Evolutionary conservation across 176 grass and related monocot species (phyloP).

Genomic region (Carex pumila): DNA sequence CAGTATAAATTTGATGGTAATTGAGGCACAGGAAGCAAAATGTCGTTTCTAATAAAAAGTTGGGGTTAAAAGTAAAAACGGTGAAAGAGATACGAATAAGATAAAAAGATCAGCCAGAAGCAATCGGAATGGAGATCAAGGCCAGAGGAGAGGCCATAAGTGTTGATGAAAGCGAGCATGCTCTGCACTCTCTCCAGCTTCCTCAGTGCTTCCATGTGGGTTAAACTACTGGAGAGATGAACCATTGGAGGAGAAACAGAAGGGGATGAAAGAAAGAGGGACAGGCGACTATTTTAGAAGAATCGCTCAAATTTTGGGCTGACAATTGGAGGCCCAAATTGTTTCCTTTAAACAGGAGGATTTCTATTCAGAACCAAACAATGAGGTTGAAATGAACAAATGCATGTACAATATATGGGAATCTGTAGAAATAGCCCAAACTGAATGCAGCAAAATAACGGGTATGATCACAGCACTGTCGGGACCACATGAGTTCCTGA

Average conservation of each 20-base stretch:
- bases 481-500: too few relatives aligned
- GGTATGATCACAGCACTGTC: too few relatives aligned
- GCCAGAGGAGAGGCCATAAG: slow-evolving; percentile 29
- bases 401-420: too few relatives aligned
- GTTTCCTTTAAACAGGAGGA: too few relatives aligned
- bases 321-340: too few relatives aligned
- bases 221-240: neutral
- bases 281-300: neutral
- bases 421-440: too few relatives aligned
- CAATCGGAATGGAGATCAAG: slow-evolving; percentile 22
- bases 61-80: neutral
- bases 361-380: too few relatives aligned
- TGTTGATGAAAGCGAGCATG: slow-evolving; percentile 52
- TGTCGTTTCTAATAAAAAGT: neutral
- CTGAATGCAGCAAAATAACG: too few relatives aligned
- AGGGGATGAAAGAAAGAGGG: neutral
- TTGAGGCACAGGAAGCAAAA: neutral
- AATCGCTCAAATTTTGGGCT: neutral
- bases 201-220: slow-evolving; percentile 59
- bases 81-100: slow-evolving; percentile 39
- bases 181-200: slow-evolving; percentile 58
- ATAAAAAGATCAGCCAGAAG: slow-evolving; percentile 68
- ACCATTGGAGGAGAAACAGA: too few relatives aligned
- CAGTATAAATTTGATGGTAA: neutral
- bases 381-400: too few relatives aligned